Evolutionary conservation across 352 stramenopile species (phyloP).

Genomic region (Phytophthora podocarpi): DNA sequence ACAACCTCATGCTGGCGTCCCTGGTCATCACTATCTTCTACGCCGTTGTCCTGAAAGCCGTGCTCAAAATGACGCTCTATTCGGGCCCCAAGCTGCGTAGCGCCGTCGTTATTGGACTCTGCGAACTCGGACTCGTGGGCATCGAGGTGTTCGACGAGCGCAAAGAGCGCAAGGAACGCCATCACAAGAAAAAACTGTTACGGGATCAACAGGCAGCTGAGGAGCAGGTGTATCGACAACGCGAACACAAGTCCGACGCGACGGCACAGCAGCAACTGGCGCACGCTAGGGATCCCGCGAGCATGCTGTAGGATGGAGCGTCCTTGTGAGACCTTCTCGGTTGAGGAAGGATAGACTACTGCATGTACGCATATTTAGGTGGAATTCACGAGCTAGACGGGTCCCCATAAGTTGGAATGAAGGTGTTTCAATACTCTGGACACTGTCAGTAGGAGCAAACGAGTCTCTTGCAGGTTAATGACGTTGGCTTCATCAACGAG

Average conservation of each 20-base stretch:
- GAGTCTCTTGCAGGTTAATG: too few species aligned
- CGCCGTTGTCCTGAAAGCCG: slow-evolving; percentile 49
- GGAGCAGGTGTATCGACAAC: slow-evolving; percentile 29
- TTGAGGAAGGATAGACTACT: background rate
- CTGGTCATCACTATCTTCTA: slow-evolving; percentile 62
- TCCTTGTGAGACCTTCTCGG: background rate
- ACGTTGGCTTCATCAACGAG: too few species aligned
- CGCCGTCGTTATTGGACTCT: slow-evolving; percentile 63
- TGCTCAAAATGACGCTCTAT: slow-evolving; percentile 69
- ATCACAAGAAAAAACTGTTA: slow-evolving; percentile 62
- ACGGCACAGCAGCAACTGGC: slow-evolving; percentile 26
- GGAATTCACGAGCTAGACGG: background rate
- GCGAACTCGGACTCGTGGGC: slow-evolving; percentile 67
- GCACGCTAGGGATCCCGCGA: slow-evolving; percentile 27
- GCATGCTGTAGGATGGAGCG: slow-evolving; percentile 39
- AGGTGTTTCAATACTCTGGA: too few species aligned
- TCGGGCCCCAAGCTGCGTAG: slow-evolving; percentile 64
- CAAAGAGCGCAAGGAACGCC: slow-evolving; percentile 58
- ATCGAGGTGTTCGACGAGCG: slow-evolving; percentile 80
- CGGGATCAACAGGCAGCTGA: slow-evolving; percentile 47
- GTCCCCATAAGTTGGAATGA: too few species aligned
- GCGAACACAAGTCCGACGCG: slow-evolving; percentile 33
- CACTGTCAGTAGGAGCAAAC: too few species aligned
- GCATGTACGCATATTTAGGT: slow-evolving; percentile 23
- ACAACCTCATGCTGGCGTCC: slow-evolving; percentile 77